These are phyloP conservation scores for Aechmea fasciata DNA, from an alignment of 176 grass and related monocot species.

Conservation along the genomic window DNA sequence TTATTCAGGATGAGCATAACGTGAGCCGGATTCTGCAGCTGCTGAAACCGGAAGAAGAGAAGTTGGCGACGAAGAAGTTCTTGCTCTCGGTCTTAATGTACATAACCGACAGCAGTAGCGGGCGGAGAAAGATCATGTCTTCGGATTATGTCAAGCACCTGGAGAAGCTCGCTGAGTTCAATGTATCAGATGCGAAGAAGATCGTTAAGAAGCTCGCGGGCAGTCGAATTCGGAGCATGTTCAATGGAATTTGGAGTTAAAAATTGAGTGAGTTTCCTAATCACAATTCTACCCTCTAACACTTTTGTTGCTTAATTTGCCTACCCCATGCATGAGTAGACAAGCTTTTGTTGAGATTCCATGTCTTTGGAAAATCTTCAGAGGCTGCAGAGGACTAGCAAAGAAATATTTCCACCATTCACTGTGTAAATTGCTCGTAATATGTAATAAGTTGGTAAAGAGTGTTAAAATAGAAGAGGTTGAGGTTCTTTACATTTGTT, in stretches of 20 bases:
- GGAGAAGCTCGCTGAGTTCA: slow-evolving; percentile 55
- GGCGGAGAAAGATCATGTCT: slow-evolving; percentile 62
- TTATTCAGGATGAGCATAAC: slow-evolving; percentile 62
- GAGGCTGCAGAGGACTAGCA: neutral
- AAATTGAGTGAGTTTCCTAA: too few relatives aligned
- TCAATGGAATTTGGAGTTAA: slow-evolving; percentile 74
- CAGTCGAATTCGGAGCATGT: slow-evolving; percentile 58
- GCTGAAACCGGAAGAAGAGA: slow-evolving; percentile 52
- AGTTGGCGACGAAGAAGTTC: slow-evolving; percentile 46
- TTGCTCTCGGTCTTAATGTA: slow-evolving; percentile 57
- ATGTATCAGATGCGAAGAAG: slow-evolving; percentile 67
- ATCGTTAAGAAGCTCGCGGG: slow-evolving; percentile 74
- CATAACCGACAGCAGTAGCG: slow-evolving; percentile 47
- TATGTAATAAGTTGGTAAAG: neutral
- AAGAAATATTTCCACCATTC: too few relatives aligned
- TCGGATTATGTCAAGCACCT: slow-evolving; percentile 60
- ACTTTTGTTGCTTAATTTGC: too few relatives aligned
- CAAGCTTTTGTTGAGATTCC: neutral
- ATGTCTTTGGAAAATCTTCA: neutral
- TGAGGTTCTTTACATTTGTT: neutral
- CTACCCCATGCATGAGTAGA: too few relatives aligned
- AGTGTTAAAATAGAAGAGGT: neutral
- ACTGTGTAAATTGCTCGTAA: slow-evolving; percentile 1
- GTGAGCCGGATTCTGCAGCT: slow-evolving; percentile 57
- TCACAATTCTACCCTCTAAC: too few relatives aligned